Evolutionary conservation across 495 filamentous ascomycete genomes (phyloP).

Genomic region (Lophium mytilinum): DNA sequence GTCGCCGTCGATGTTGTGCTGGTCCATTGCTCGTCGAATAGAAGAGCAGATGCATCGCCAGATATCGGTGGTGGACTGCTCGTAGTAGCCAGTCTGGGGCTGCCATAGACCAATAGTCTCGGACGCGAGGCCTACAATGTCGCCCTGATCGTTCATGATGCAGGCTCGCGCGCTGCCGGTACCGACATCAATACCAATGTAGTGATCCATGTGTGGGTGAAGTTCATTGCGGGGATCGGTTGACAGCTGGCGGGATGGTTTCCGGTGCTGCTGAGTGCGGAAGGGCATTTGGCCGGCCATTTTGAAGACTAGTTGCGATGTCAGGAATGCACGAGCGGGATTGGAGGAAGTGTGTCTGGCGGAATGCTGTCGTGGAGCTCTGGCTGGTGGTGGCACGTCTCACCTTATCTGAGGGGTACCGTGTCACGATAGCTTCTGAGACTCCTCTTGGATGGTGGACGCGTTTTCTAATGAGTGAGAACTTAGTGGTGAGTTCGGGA

Average conservation of each 20-base stretch:
- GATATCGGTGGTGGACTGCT: conserved; percentile 96
- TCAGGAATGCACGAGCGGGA: not conserved
- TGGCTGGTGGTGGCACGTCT: too few relatives aligned
- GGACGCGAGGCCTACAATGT: conserved; percentile 84
- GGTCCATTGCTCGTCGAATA: conserved; percentile 65
- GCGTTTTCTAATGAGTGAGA: too few relatives aligned
- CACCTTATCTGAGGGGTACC: too few relatives aligned
- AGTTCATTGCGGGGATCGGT: conserved; percentile 49
- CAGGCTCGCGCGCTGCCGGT: conserved; percentile 92
- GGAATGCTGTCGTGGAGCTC: too few relatives aligned
- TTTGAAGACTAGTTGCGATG: not conserved
- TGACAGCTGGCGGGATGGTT: conserved; percentile 46
- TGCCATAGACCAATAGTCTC: conserved; percentile 93
- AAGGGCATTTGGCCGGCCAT: conserved; percentile 23
- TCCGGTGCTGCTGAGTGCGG: conserved; percentile 24
- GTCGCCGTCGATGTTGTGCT: conserved; percentile 65
- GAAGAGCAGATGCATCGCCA: conserved; percentile 84
- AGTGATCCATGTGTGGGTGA: conserved; percentile 52
- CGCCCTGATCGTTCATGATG: conserved; percentile 81
- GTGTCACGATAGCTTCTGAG: too few relatives aligned
- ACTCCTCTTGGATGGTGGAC: too few relatives aligned
- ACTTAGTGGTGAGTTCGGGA: too few relatives aligned
- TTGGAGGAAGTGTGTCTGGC: not conserved
- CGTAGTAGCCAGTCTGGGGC: conserved; percentile 84
- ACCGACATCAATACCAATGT: conserved; percentile 92